A percentile compares a stretch with the other conserved stretches of the same genome.
These are phyloP conservation scores for Pisolithus orientalis DNA, from an alignment of 768 basidiomycete species.

Conservation along the genomic window DNA sequence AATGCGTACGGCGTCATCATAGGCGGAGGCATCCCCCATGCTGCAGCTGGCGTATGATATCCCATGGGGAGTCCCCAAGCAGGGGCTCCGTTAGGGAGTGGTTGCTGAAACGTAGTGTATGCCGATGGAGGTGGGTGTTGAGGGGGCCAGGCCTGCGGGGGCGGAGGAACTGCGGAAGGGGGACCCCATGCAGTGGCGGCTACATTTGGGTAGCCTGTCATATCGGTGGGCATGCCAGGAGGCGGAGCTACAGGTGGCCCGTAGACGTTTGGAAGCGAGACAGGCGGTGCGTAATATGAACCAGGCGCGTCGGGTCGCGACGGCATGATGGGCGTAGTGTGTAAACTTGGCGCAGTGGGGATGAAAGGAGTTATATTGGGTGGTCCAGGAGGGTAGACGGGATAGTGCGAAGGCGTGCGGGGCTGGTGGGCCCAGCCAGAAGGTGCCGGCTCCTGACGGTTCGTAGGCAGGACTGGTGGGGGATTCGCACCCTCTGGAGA, in stretches of 20 bases:
- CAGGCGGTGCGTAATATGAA: constrained; percentile 27
- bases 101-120: constrained; percentile 26
- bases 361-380: constrained; percentile 34
- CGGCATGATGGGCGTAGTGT: constrained; percentile 16
- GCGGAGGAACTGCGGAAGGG: constrained; percentile 16
- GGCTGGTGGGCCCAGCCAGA: constrained; percentile 31
- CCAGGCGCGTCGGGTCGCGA: constrained; percentile 20
- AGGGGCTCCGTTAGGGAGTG: constrained; percentile 22
- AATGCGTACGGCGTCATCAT: constrained; percentile 13
- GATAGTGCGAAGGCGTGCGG: constrained; percentile 31
- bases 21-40: constrained; percentile 10
- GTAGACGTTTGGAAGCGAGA: constrained; percentile 21
- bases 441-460: constrained; percentile 15
- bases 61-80: constrained; percentile 10
- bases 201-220: constrained; percentile 26
- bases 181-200: constrained; percentile 21
- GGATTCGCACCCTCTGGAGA: constrained; percentile 31
- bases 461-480: constrained; percentile 28
- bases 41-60: constrained; percentile 2
- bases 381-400: constrained; percentile 34
- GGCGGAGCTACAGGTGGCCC: constrained; percentile 2
- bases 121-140: constrained; percentile 14
- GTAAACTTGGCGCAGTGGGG: constrained; percentile 25
- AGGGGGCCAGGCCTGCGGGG: constrained; percentile 12
- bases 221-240: constrained; percentile 21